phyloP scores from a whole-genome alignment of 225 moss, liverwort and hornwort species.

The Pleurozium schreberi region DNA sequence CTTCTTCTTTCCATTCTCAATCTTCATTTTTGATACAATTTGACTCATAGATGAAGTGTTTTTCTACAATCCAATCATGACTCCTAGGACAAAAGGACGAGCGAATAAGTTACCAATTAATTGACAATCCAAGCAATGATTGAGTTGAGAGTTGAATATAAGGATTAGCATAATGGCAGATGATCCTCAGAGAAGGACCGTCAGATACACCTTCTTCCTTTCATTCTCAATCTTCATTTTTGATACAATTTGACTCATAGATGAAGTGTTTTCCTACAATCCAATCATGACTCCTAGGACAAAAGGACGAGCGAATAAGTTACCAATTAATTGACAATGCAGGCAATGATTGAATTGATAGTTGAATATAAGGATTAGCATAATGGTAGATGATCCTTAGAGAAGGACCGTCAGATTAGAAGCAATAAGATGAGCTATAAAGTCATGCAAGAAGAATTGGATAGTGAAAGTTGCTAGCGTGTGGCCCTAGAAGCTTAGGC shows the following conservation, averaged over 20 bases:
- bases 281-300: accelerated
- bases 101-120: background rate
- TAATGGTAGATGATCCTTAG: background rate
- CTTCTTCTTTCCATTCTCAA: background rate
- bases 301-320: background rate
- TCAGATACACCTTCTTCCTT: too few species aligned
- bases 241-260: background rate
- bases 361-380: background rate
- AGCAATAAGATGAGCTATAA: too few species aligned
- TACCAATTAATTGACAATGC: background rate
- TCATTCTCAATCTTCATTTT: background rate
- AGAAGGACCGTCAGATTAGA: background rate
- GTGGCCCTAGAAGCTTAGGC: too few species aligned
- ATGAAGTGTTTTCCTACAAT: background rate
- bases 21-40: background rate
- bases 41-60: background rate
- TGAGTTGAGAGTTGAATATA: background rate
- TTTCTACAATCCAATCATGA: background rate
- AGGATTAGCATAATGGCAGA: background rate
- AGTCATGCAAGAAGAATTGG: too few species aligned
- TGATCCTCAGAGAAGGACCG: background rate
- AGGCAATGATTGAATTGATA: background rate
- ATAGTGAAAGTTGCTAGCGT: too few species aligned
- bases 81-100: background rate
- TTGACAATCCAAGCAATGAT: background rate